Percentiles rank a stretch among this genome's conserved stretches.
Evolutionary conservation across 2,329 filamentous ascomycete species (phyloP).

Genomic region (Beauveria varroae): DNA sequence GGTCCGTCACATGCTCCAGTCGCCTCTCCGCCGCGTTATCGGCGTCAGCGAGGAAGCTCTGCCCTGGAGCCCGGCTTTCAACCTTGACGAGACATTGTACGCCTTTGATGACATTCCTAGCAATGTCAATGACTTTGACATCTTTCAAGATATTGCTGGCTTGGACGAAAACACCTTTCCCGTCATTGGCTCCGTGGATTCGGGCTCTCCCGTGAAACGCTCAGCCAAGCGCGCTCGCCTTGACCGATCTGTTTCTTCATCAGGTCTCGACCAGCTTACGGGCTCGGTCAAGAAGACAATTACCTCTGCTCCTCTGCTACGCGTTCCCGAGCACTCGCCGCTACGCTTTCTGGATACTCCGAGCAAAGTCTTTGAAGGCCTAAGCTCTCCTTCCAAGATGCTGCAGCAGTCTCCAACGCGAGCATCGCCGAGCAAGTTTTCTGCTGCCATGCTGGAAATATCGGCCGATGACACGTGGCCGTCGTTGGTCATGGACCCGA

Average conservation of each 20-base stretch:
- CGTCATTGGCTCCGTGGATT: constrained; percentile 39
- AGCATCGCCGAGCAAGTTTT: constrained; percentile 46
- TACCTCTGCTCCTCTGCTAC: constrained; percentile 44
- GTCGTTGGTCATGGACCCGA: constrained; percentile 25
- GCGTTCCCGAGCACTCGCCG: constrained; percentile 35
- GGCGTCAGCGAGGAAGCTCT: constrained; percentile 35
- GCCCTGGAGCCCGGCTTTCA: constrained; percentile 61
- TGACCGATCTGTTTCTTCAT: constrained; percentile 56
- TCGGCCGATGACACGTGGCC: constrained; percentile 33
- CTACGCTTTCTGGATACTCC: constrained; percentile 43
- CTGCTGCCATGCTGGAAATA: constrained; percentile 24
- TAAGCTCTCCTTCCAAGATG: constrained; percentile 50
- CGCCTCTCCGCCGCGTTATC: constrained; percentile 50
- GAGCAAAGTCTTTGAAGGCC: constrained; percentile 47
- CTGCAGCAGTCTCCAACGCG: constrained; percentile 28
- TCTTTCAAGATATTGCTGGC: constrained; percentile 42
- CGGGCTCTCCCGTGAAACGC: constrained; percentile 61
- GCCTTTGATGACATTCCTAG: constrained; percentile 40
- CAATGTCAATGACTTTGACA: constrained; percentile 52
- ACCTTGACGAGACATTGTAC: constrained; percentile 50
- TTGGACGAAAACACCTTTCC: constrained; percentile 24
- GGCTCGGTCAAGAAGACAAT: constrained; percentile 45
- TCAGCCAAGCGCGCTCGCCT: constrained; percentile 51
- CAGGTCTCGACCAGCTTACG: constrained; percentile 54
- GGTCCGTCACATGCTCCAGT: constrained; percentile 74